Conservation (phyloP, 208 protist genomes). For the Willaertia magna region DNA sequence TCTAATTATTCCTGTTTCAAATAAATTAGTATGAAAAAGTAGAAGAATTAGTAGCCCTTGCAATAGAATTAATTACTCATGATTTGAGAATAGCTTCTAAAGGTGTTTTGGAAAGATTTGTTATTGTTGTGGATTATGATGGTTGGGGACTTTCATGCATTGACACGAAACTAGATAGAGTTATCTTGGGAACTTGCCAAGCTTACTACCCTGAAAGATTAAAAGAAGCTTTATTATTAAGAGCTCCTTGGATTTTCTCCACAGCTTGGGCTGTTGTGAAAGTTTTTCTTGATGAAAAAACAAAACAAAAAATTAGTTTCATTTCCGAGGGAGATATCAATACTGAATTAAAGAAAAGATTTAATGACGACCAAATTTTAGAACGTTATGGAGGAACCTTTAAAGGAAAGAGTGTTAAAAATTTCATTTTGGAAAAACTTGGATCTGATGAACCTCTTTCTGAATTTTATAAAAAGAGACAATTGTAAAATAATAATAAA, state of each 20-base stretch:
- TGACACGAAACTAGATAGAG: neutral
- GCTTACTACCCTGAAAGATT: neutral
- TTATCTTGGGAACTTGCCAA: neutral
- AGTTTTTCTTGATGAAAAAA: neutral
- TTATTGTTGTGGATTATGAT: neutral
- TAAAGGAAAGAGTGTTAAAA: neutral
- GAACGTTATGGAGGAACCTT: neutral
- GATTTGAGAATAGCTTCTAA: neutral
- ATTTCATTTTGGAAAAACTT: neutral
- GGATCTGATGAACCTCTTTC: neutral
- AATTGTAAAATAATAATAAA: too few relatives aligned
- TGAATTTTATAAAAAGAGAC: neutral
- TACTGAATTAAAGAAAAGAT: neutral
- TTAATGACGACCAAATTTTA: neutral
- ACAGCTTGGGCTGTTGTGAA: neutral
- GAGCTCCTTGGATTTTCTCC: neutral
- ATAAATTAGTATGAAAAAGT: neutral
- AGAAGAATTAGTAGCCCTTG: neutral
- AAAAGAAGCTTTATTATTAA: neutral
- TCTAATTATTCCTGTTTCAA: too few relatives aligned
- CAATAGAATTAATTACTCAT: neutral
- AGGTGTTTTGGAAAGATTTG: neutral
- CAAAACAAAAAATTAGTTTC: neutral
- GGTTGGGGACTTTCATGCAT: neutral
- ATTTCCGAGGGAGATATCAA: neutral